Evolutionary conservation across 2,329 filamentous ascomycete genomes (phyloP).

Genomic region (Chrysosporium queenslandicum): DNA sequence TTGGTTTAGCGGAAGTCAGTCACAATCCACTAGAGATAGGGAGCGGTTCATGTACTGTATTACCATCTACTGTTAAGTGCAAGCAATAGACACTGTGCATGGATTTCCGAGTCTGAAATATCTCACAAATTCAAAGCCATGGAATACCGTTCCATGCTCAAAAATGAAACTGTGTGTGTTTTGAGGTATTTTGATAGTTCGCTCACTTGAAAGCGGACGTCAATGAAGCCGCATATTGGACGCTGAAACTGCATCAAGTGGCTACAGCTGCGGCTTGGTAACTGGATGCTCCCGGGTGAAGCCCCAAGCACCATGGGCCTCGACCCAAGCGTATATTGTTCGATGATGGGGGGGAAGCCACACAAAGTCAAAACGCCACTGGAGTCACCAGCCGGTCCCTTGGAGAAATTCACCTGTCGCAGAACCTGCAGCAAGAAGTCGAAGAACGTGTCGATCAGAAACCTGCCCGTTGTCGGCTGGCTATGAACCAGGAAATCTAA

Average conservation of each 20-base stretch:
- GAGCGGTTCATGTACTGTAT: conserved; percentile 1
- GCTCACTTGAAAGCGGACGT: too few relatives aligned
- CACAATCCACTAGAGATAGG: not conserved
- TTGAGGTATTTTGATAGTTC: not conserved
- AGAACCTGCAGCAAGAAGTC: not conserved
- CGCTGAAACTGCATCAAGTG: not conserved
- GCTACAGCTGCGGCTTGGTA: not conserved
- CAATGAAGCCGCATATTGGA: too few relatives aligned
- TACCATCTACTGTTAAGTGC: not conserved
- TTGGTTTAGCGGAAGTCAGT: not conserved
- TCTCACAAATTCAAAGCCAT: too few relatives aligned
- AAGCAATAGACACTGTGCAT: not conserved
- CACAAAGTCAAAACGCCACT: not conserved
- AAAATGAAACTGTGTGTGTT: not conserved
- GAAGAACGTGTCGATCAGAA: not conserved
- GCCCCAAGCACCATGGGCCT: too few relatives aligned
- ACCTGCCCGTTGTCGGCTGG: too few relatives aligned
- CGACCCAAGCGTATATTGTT: too few relatives aligned
- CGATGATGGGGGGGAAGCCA: not conserved
- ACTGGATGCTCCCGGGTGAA: not conserved
- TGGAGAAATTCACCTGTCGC: not conserved
- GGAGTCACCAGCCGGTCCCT: not conserved
- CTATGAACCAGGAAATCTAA: too few relatives aligned
- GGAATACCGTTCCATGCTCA: not conserved
- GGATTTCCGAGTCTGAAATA: too few relatives aligned